A percentile compares a stretch with the other conserved stretches of the same genome.
Conservation (phyloP, 2,329 filamentous ascomycete genomes). For the Cytospora mali region DNA sequence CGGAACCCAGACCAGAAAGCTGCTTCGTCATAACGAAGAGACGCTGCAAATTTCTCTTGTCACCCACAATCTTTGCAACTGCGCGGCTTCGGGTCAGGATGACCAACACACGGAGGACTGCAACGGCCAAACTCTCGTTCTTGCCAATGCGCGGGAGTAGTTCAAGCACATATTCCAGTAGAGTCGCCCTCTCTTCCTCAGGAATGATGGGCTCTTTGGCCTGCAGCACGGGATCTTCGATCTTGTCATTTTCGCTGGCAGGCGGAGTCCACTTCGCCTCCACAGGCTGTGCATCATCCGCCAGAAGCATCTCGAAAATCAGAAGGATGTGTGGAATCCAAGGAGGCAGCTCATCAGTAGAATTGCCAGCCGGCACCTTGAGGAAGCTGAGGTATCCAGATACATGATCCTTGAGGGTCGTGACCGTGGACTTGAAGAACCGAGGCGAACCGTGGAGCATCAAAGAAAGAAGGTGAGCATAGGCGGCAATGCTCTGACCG, state of each 20-base stretch:
- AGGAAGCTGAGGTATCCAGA: slow-evolving; percentile 77
- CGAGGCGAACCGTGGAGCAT: slow-evolving; percentile 76
- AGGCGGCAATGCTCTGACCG: slow-evolving; percentile 72
- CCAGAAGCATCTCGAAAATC: slow-evolving; percentile 87
- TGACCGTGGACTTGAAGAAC: slow-evolving; percentile 78
- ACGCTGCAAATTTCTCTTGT: slow-evolving; percentile 86
- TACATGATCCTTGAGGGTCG: slow-evolving; percentile 76
- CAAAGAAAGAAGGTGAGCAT: slow-evolving; percentile 87
- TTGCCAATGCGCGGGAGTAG: slow-evolving; percentile 86
- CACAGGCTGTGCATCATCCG: slow-evolving; percentile 80
- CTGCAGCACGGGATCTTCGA: slow-evolving; percentile 59
- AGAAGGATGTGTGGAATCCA: slow-evolving; percentile 92
- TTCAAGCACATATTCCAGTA: slow-evolving; percentile 79
- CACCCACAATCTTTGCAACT: slow-evolving; percentile 74
- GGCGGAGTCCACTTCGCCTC: slow-evolving; percentile 71
- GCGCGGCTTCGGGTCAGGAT: slow-evolving; percentile 81
- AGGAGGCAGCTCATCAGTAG: slow-evolving; percentile 77
- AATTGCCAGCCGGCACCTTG: slow-evolving; percentile 66
- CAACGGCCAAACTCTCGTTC: slow-evolving; percentile 81
- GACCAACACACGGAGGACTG: slow-evolving; percentile 79
- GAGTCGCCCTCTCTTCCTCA: slow-evolving; percentile 64
- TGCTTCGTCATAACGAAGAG: slow-evolving; percentile 97
- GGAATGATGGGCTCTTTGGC: slow-evolving; percentile 65
- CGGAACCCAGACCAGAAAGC: slow-evolving; percentile 75
- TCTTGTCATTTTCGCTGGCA: slow-evolving; percentile 49